These are phyloP conservation scores for Pseudocercospora cruenta DNA, from an alignment of 2,329 filamentous ascomycete species.

Conservation along the genomic window DNA sequence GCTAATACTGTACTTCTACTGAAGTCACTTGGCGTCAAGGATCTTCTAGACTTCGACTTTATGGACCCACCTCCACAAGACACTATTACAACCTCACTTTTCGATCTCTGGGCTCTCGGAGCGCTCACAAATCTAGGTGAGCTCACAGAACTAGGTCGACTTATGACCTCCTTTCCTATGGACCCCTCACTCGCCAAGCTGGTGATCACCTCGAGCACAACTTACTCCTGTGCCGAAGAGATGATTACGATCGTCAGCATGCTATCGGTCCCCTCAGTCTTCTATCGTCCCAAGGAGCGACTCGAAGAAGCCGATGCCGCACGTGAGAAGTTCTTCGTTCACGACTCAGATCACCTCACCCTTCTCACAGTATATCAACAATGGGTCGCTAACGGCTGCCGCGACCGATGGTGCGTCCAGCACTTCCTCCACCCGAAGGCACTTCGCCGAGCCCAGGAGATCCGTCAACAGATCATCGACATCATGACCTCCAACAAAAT, in stretches of 20 bases:
- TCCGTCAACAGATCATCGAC: constrained; percentile 87
- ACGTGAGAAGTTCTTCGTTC: constrained; percentile 97
- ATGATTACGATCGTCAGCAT: constrained; percentile 98
- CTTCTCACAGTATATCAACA: constrained; percentile 94
- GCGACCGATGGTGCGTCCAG: constrained; percentile 86
- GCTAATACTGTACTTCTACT: constrained; percentile 92
- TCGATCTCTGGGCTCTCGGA: constrained; percentile 94
- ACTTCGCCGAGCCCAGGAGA: constrained; percentile 86
- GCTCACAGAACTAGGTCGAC: constrained; percentile 80
- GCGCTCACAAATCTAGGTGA: constrained; percentile 93
- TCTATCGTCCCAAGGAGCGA: constrained; percentile 94
- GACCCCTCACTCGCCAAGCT: constrained; percentile 94
- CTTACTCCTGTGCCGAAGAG: constrained; percentile 89
- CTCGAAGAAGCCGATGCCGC: constrained; percentile 95
- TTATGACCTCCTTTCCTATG: constrained; percentile 98
- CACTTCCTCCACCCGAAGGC: constrained; percentile 98
- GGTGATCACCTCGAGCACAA: constrained; percentile 76
- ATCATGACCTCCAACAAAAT: constrained; percentile 96
- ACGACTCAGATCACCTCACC: constrained; percentile 94
- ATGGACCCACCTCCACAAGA: constrained; percentile 99
- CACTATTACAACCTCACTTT: constrained; percentile 94
- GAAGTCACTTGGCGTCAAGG: constrained; percentile 91
- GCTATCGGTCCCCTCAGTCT: constrained; percentile 94
- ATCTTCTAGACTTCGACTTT: constrained; percentile 95
- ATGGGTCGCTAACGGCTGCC: constrained; percentile 88